A percentile compares a stretch with the other conserved stretches of the same genome.
Conservation (phyloP, 1,284 basidiomycete species). For the Puccinia polysora region DNA sequence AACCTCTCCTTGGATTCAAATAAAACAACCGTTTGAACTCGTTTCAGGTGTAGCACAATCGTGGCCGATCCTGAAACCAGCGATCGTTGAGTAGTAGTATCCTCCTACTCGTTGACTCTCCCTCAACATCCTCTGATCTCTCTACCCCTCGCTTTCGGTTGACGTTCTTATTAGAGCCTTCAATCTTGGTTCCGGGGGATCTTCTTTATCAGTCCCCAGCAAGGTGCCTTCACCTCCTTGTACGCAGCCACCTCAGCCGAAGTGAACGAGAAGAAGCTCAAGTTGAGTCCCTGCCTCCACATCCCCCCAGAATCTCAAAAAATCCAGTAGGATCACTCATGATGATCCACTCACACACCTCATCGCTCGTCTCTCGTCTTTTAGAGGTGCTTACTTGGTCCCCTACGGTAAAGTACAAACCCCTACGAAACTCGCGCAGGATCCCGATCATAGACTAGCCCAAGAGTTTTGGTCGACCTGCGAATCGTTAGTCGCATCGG, state of each 20-base stretch:
- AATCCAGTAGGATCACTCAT: too few species aligned
- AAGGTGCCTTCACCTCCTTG: slow-evolving; percentile 28
- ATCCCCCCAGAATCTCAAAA: too few species aligned
- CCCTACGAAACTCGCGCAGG: neutral
- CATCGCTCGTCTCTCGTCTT: too few species aligned
- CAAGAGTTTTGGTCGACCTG: slow-evolving; percentile 31
- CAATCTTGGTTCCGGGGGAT: slow-evolving; percentile 3
- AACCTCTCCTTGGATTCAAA: slow-evolving; percentile 9
- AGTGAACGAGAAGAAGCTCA: slow-evolving; percentile 5
- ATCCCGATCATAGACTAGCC: neutral
- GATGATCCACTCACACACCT: too few species aligned
- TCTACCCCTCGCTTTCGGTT: neutral
- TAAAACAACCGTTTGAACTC: neutral
- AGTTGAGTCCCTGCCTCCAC: slow-evolving; percentile 24
- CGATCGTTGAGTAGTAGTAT: neutral
- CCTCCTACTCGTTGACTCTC: neutral
- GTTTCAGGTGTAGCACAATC: slow-evolving; percentile 6
- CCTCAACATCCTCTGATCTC: neutral
- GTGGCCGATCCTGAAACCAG: slow-evolving; percentile 3
- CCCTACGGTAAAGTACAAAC: slow-evolving; percentile 25
- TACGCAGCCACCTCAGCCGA: slow-evolving; percentile 35
- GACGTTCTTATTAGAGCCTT: neutral
- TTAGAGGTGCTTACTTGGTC: slow-evolving; percentile 30
- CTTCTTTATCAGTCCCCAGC: slow-evolving; percentile 7
- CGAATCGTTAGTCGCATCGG: slow-evolving; percentile 20